phyloP scores from a whole-genome alignment of 2,329 filamentous ascomycete genomes.

The Colletotrichum cuscutae region DNA sequence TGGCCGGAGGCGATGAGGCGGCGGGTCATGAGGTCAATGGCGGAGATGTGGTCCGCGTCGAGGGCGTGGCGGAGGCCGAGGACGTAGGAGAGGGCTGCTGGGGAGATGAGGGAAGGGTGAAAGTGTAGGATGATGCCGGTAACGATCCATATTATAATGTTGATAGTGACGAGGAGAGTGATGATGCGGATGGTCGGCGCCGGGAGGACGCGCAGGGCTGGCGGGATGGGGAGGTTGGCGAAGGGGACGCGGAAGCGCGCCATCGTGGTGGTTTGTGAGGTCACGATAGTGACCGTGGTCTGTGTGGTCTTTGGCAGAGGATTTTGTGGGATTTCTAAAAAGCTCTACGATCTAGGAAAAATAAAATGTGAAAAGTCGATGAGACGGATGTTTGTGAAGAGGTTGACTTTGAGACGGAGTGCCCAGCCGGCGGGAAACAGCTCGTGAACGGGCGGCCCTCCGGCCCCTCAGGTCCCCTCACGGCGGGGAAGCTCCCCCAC shows the following conservation, averaged over 20 bases:
- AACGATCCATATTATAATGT: conserved; percentile 65
- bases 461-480: neutral
- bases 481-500: neutral
- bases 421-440: conserved; percentile 14
- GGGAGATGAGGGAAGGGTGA: conserved; percentile 74
- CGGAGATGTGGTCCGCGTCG: conserved; percentile 89
- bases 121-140: conserved; percentile 63
- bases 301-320: neutral
- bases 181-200: conserved; percentile 59
- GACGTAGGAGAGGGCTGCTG: conserved; percentile 87
- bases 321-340: neutral
- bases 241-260: conserved; percentile 32
- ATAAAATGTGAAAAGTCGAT: neutral
- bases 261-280: conserved; percentile 12
- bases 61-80: conserved; percentile 94
- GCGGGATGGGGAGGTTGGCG: conserved; percentile 40
- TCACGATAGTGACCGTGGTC: neutral
- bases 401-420: neutral
- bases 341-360: too few relatives aligned
- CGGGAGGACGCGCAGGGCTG: conserved; percentile 43
- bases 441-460: conserved; percentile 13
- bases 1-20: conserved; percentile 87
- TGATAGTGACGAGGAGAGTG: conserved; percentile 58
- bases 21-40: conserved; percentile 95
- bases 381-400: neutral